Conservation (phyloP, 179 eudicot genomes). For the Beta corolliflora region DNA sequence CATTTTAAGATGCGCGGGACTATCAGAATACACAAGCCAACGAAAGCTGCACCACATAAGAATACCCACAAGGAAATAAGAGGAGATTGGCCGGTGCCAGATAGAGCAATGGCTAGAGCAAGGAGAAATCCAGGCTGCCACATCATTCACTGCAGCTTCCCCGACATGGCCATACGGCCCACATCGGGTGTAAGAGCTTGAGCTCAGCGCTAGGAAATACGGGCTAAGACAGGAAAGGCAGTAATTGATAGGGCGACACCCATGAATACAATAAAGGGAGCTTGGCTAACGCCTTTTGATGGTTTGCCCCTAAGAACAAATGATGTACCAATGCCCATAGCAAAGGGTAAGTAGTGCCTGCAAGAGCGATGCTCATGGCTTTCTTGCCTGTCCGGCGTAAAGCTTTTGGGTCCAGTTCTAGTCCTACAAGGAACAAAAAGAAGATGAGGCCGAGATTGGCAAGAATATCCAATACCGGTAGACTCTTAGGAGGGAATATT, state of each 20-base stretch:
- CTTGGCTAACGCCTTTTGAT: conserved; percentile 56
- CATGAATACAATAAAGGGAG: conserved; percentile 83
- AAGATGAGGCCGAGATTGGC: conserved; percentile 58
- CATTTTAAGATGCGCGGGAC: conserved; percentile 52
- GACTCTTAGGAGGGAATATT: conserved; percentile 53
- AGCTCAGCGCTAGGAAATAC: conserved; percentile 88
- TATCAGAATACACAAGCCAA: conserved; percentile 39
- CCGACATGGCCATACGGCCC: conserved; percentile 94
- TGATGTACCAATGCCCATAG: conserved; percentile 53
- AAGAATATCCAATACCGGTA: conserved; percentile 51
- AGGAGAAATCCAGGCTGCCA: conserved; percentile 92
- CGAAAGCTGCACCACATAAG: conserved; percentile 55
- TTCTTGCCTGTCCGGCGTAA: conserved; percentile 44
- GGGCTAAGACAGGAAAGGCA: conserved; percentile 84
- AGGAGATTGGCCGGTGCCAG: conserved; percentile 65
- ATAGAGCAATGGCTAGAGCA: conserved; percentile 84
- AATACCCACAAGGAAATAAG: conserved; percentile 71
- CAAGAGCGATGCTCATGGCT: conserved; percentile 51
- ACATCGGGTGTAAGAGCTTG: conserved; percentile 84
- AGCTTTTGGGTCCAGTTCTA: conserved; percentile 49
- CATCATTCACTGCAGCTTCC: conserved; percentile 91
- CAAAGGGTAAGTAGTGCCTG: conserved; percentile 49
- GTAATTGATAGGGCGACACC: conserved; percentile 85
- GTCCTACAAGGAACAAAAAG: conserved; percentile 54
- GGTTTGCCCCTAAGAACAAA: conserved; percentile 47